Evolutionary conservation across 768 basidiomycete genomes (phyloP), one percentile per base, ranked within the genome.

Genomic region (Suillus cothurnatus): DNA sequence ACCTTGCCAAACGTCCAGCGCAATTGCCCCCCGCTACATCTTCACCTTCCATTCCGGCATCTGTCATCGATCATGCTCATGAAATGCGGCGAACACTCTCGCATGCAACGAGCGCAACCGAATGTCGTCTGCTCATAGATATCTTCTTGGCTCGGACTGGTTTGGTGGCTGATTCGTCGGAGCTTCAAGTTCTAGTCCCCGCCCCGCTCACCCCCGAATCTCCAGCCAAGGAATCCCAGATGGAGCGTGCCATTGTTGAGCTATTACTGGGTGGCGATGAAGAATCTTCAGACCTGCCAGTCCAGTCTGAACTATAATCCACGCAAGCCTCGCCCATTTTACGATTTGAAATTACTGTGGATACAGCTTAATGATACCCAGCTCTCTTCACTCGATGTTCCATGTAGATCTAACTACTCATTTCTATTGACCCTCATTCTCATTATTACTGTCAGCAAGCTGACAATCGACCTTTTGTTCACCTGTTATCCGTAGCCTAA

Each of bases 41-140:
- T 47, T 73, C 65, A 50, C 74, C 41, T 36, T 32, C n/a, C 45
- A 36, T 63, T 15, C 64, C 75, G n/a, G 71, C 74, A 21, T 68
- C 77, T 45, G 65, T 86, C 26, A 68, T 81, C 45, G 79, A 82
- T 47, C 73, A 88, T 64, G 84, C 88, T 31, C 78, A 81, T 14
- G 89, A 93, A 60, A 84, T 97, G 79, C 88, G 91, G 38, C 81
- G 82, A 23, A 80, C 92, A 64, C 76, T 96, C 21, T 76, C 84
- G 11, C 84, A 79, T 59, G 93, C 94, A 17, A 89, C 90, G 2
- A 87, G 83, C 50, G 91, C 85, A 55, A 88, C 90, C 66, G 95
- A 97, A 79, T 95, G 94, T 73, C 91, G 92, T 60, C 80, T 95
- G 50, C 87, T 96, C 64, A 82, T 94, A 34, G 90, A 93, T 67